A percentile compares a stretch with the other conserved stretches of the same genome.
These are phyloP conservation scores for Phytophthora cryptogea DNA, from an alignment of 352 stramenopile species.

Conservation along the genomic window DNA sequence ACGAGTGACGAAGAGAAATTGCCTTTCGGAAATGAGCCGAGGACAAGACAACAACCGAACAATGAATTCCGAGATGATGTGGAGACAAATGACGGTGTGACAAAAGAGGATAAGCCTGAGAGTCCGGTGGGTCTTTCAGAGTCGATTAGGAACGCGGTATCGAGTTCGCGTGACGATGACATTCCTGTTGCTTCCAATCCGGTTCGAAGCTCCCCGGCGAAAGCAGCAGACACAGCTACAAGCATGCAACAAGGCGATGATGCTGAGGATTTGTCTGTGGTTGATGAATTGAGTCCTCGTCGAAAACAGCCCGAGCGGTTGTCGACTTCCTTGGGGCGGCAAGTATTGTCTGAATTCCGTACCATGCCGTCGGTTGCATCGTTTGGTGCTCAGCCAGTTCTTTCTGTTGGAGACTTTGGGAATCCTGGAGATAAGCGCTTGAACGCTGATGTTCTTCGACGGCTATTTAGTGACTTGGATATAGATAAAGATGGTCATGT, in stretches of 20 bases:
- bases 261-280: background rate
- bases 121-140: background rate
- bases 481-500: conserved; percentile 65
- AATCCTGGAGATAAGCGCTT: conserved; percentile 24
- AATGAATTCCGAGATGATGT: background rate
- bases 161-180: background rate
- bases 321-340: conserved; percentile 58
- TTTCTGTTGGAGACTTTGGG: conserved; percentile 17
- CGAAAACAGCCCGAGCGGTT: conserved; percentile 7
- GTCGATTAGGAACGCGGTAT: background rate
- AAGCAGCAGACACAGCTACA: background rate
- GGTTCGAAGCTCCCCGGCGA: background rate
- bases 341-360: conserved; percentile 75
- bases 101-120: background rate
- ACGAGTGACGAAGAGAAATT: background rate
- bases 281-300: conserved; percentile 14
- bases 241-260: background rate
- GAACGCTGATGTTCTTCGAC: conserved; percentile 62
- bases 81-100: background rate
- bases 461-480: conserved; percentile 83
- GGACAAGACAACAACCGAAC: background rate
- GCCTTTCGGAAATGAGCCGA: background rate
- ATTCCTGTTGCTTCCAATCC: background rate
- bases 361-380: conserved; percentile 61
- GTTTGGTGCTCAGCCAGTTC: conserved; percentile 46